Conservation (phyloP, 2,329 filamentous ascomycete species). For the Ampelomyces quisqualis region DNA sequence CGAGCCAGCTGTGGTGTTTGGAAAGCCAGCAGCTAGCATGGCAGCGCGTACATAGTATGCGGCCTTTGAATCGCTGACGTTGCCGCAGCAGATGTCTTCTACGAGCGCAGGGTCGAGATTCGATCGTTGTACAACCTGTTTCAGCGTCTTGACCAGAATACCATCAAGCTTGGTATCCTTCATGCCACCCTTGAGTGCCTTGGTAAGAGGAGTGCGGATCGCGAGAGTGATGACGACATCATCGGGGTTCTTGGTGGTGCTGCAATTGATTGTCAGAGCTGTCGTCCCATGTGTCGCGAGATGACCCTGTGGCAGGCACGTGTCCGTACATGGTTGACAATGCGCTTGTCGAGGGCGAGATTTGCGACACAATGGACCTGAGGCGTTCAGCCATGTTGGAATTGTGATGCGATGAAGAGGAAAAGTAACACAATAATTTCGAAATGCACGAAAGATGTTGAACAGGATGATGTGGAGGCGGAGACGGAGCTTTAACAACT, state of each 20-base stretch:
- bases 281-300: not conserved
- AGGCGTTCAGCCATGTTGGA: conserved; percentile 68
- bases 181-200: conserved; percentile 87
- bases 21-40: conserved; percentile 86
- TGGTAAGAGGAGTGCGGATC: conserved; percentile 82
- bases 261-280: conserved; percentile 42
- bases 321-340: conserved; percentile 72
- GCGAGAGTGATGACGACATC: conserved; percentile 96
- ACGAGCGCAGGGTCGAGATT: conserved; percentile 77
- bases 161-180: conserved; percentile 92
- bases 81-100: conserved; percentile 89
- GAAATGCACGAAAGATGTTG: not conserved
- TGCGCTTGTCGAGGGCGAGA: conserved; percentile 70
- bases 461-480: conserved; percentile 10
- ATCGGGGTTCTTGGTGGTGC: conserved; percentile 88
- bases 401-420: not conserved
- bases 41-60: conserved; percentile 90
- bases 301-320: conserved; percentile 3
- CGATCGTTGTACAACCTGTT: conserved; percentile 63
- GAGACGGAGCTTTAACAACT: conserved; percentile 19
- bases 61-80: conserved; percentile 83
- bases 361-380: conserved; percentile 81
- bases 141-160: conserved; percentile 78
- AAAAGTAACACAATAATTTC: not conserved
- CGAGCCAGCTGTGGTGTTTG: conserved; percentile 79